These are phyloP conservation scores for Dunaliella sp. DNA, from an alignment of 139 green algal species.

Conservation along the genomic window DNA sequence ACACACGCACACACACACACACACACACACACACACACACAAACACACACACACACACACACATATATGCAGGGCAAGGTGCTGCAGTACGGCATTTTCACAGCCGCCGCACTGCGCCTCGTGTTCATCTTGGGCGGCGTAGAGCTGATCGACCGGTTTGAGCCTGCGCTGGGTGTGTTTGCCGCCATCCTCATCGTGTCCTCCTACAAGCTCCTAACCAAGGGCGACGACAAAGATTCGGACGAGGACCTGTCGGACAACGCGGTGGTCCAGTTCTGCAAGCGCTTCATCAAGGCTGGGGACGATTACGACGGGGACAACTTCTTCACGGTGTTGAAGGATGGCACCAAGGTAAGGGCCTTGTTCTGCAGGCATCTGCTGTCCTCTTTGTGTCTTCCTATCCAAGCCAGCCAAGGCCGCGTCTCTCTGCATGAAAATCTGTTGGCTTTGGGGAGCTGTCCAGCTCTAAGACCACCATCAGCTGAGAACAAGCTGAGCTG, in stretches of 20 bases:
- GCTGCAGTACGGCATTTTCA: conserved; percentile 85
- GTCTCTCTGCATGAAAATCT: too few relatives aligned
- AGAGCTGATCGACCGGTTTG: conserved; percentile 78
- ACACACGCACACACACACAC: background rate
- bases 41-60: background rate
- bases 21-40: background rate
- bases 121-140: conserved; percentile 82
- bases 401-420: too few relatives aligned
- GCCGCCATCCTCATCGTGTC: conserved; percentile 88
- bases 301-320: conserved; percentile 85
- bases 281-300: conserved; percentile 62
- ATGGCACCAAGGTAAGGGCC: background rate
- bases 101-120: conserved; percentile 83
- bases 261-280: conserved; percentile 63
- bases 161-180: conserved; percentile 90
- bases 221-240: conserved; percentile 42
- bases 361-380: too few relatives aligned
- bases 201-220: conserved; percentile 68
- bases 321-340: conserved; percentile 58
- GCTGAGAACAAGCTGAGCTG: too few relatives aligned
- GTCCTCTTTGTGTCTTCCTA: too few relatives aligned
- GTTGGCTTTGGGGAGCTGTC: too few relatives aligned
- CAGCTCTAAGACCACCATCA: too few relatives aligned
- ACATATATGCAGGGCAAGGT: conserved; percentile 28
- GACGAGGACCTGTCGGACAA: conserved; percentile 79